Percentiles rank a stretch among this genome's conserved stretches.
Conservation (phyloP, 495 filamentous ascomycete genomes). For the Penicillium desertorum region DNA sequence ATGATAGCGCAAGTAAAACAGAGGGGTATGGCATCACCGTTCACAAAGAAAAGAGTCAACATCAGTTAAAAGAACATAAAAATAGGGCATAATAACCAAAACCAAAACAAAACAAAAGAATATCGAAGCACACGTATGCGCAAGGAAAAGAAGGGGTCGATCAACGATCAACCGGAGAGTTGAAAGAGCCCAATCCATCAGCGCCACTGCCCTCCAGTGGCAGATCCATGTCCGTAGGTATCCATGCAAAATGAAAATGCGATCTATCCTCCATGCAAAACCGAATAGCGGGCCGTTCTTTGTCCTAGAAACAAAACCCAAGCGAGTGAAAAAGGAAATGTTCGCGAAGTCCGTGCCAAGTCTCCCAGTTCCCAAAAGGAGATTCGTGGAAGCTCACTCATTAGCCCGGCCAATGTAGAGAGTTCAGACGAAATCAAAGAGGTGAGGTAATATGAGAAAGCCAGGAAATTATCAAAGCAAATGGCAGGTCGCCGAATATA, state of each 20-base stretch:
- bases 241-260: conserved; percentile 28
- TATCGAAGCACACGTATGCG: conserved; percentile 19
- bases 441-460: conserved; percentile 10
- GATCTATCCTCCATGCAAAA: conserved; percentile 32
- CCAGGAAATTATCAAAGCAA: conserved; percentile 10
- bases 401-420: conserved; percentile 3
- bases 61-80: conserved; percentile 11
- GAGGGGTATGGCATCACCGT: conserved; percentile 15
- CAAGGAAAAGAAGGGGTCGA: conserved; percentile 21
- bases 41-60: conserved; percentile 10
- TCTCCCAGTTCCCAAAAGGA: background rate
- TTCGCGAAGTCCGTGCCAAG: background rate
- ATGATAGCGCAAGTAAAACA: conserved; percentile 16
- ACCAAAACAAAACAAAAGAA: conserved; percentile 7
- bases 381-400: background rate
- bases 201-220: conserved; percentile 38
- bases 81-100: conserved; percentile 10
- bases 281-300: conserved; percentile 8
- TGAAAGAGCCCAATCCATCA: conserved; percentile 22
- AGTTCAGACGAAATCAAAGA: background rate
- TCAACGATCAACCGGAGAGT: conserved; percentile 23
- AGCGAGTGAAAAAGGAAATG: conserved; percentile 14
- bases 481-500: conserved; percentile 24
- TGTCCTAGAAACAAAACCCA: conserved; percentile 9
- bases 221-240: conserved; percentile 33